Conservation (phyloP, 495 filamentous ascomycete species). For the Lophiostoma macrostomum region DNA sequence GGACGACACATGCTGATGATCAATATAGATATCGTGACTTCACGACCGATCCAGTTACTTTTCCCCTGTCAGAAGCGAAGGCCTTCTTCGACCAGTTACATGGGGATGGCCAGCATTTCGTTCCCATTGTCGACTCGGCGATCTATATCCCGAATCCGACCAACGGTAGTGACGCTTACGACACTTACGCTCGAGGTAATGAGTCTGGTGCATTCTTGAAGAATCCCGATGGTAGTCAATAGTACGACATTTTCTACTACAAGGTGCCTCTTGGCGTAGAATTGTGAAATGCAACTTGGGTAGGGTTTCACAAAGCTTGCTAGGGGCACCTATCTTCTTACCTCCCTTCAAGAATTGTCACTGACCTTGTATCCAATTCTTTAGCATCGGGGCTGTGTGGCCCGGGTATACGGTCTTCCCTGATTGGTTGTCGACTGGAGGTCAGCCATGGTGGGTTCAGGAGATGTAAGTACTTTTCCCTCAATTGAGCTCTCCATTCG, state of each 20-base stretch:
- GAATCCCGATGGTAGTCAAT: constrained; percentile 59
- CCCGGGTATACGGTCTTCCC: constrained; percentile 63
- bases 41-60: constrained; percentile 53
- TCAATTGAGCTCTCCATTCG: constrained; percentile 20
- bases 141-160: constrained; percentile 74
- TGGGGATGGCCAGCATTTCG: constrained; percentile 64
- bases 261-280: no score
- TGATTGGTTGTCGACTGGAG: constrained; percentile 58
- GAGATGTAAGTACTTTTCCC: constrained; percentile 59
- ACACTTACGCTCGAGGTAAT: constrained; percentile 65
- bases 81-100: constrained; percentile 65
- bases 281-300: no score
- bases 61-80: constrained; percentile 50
- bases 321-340: no score
- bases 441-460: constrained; percentile 67
- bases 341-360: no score
- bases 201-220: constrained; percentile 60
- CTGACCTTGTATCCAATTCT: no score
- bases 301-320: no score
- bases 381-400: constrained; percentile 64
- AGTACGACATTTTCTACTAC: no score
- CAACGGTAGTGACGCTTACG: constrained; percentile 68
- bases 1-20: neutral
- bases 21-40: constrained; percentile 48
- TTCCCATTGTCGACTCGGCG: constrained; percentile 83